phyloP scores from a whole-genome alignment of 768 basidiomycete genomes.

The Termitomyces sp. region DNA sequence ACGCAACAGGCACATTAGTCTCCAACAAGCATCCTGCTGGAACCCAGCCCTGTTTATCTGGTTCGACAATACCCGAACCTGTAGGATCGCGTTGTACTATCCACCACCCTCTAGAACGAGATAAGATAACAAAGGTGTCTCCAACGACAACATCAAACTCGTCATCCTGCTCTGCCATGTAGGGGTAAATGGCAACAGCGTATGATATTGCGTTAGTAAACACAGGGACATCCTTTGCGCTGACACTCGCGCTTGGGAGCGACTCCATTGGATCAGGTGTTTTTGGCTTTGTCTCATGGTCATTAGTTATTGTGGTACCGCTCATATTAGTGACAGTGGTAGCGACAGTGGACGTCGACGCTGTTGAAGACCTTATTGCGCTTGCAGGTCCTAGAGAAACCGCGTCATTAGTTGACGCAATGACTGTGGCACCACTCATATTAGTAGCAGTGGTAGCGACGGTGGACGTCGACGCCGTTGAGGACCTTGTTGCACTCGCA shows the following conservation, averaged over 20 bases:
- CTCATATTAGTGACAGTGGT: conserved; percentile 18
- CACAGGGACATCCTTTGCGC: conserved; percentile 36
- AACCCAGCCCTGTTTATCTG: conserved; percentile 94
- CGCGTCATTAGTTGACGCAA: conserved; percentile 16
- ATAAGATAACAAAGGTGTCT: conserved; percentile 89
- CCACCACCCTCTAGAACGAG: conserved; percentile 98
- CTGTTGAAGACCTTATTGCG: conserved; percentile 10
- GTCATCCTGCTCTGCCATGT: conserved; percentile 97
- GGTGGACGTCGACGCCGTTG: conserved; percentile 25
- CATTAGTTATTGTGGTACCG: conserved; percentile 22
- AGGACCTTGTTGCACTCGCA: conserved; percentile 10
- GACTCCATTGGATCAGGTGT: conserved; percentile 13
- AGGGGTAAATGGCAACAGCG: conserved; percentile 97
- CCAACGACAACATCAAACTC: conserved; percentile 99
- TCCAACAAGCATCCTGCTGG: conserved; percentile 96
- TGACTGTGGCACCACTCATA: conserved; percentile 22
- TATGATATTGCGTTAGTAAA: conserved; percentile 69
- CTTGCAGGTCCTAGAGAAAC: conserved; percentile 28
- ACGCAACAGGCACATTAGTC: conserved; percentile 85
- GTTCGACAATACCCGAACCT: conserved; percentile 72
- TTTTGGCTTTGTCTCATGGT: conserved; percentile 21
- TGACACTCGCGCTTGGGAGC: conserved; percentile 15
- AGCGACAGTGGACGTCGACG: conserved; percentile 25
- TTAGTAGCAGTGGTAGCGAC: conserved; percentile 17
- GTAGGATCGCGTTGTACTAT: conserved; percentile 93